Evolutionary conservation across 208 protist genomes (phyloP).

Genomic region (Trypanosomatidae sp.): DNA sequence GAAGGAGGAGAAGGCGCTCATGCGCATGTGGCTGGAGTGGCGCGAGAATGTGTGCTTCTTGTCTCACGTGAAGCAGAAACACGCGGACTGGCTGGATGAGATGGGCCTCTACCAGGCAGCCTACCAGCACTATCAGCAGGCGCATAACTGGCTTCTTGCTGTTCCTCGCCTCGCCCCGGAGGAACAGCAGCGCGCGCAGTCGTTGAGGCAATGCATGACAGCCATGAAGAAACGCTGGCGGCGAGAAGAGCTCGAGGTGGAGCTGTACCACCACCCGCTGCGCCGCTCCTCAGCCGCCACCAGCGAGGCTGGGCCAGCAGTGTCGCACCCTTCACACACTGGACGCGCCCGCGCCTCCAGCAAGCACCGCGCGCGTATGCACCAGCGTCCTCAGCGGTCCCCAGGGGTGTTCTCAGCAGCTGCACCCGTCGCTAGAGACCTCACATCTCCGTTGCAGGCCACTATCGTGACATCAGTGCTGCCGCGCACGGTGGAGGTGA

Average conservation of each 20-base stretch:
- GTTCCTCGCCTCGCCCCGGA: conserved; percentile 32
- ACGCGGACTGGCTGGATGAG: conserved; percentile 58
- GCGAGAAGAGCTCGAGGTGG: conserved; percentile 27
- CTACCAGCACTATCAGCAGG: conserved; percentile 52
- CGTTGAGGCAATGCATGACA: conserved; percentile 38
- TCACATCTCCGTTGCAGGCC: conserved; percentile 27
- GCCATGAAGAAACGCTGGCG: conserved; percentile 32
- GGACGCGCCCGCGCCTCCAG: too few relatives aligned
- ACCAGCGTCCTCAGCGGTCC: conserved; percentile 3
- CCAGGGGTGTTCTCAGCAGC: neutral
- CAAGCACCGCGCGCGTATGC: neutral
- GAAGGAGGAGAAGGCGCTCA: conserved; percentile 15
- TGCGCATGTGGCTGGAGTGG: conserved; percentile 48
- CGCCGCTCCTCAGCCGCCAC: neutral
- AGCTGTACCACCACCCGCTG: conserved; percentile 18
- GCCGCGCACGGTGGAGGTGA: conserved; percentile 46
- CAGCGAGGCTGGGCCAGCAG: neutral
- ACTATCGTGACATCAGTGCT: conserved; percentile 69
- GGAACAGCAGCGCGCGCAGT: conserved; percentile 39
- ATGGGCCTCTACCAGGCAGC: conserved; percentile 37
- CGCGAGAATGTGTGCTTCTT: conserved; percentile 68
- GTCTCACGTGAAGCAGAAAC: conserved; percentile 48
- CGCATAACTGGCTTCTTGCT: conserved; percentile 58
- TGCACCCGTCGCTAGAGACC: neutral
- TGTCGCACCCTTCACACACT: neutral